Base-by-base conservation (phyloP, 2,329 filamentous ascomycete genomes). In the Shiraia sp. region DNA sequence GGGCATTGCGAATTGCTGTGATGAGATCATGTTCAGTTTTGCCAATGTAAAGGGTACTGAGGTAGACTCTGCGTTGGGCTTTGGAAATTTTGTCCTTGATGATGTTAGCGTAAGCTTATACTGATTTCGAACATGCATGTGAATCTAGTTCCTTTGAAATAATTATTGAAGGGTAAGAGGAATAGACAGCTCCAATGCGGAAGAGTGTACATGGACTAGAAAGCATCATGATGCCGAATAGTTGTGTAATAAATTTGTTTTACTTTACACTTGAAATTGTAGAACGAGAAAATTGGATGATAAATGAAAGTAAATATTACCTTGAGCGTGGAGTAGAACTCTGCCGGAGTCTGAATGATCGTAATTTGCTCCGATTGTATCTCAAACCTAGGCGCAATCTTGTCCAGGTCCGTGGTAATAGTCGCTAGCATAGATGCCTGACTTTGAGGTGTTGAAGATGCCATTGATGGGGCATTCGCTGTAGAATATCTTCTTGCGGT, bases 31-130 rank as follows among this genome's bases (percentile, higher is more conserved):
- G 79, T 71, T 99, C 93, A 2, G 87, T 87, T 69, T 92, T 95
- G 50, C 93, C 93, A 65, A 99, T 93, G 67, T 99, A 99, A 37
- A 99, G 75, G 0, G 93, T 99, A n/a, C 91, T 95, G 35, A 99
- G 75, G 66, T 95, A 99, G 53, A 99, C 86, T 45, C 88, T 82
- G 37, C 74, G 78, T 68, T 89, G 82, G 8, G 93, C 93, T 49
- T 79, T 81, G 37, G 80, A 81, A 63, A 99, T 96, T 73, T 91
- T 95, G 50, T 80, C 37, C 64, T 67, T 36, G 9, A 6, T 6
- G 0, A 6, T 22, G 43, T 66, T 47, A 61, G 54, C 33, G 15
- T n/a, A n/a, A n/a, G n/a, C n/a, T n/a, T n/a, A 33, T 15, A 8
- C 16, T 6, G 13, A 17, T 10, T 5, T 32, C 15, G 29, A 14